Base-by-base conservation (phyloP, 2,329 filamentous ascomycete species). In the Cadophora luteo-olivacea region DNA sequence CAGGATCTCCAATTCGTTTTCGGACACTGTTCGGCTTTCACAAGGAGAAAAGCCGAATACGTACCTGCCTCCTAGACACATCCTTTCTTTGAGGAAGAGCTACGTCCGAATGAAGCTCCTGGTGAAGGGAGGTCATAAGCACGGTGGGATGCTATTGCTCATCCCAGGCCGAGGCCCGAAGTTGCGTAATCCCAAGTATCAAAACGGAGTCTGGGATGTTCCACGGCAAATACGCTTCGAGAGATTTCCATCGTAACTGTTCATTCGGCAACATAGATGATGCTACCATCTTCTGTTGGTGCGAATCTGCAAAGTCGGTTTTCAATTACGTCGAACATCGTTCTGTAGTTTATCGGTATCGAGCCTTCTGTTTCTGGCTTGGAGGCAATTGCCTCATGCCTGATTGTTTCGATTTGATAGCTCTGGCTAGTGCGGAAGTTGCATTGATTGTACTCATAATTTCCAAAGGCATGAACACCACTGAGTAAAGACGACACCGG, bases 241-340 rank as follows among this genome's bases (percentile, higher is more conserved):
- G 84, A 86, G 64, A 88, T 87, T 71, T 88, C 86, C 86, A 88
- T 89, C 7, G 86, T 87, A 73, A 87, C 87, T 9, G 86, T 85
- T 7, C 86, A 86, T 77, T 88, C 85, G 0, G 84, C 86, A 45
- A 88, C 79, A 69, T 87, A 88, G 25, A 87, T 83, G 29, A 87
- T 81, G 54, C 80, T 77, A 25, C 82, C 84, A 14, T 83, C 76
- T 51, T 80, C 78, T 0, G 80, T 80, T 14, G 80, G 82, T 0
- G 80, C 84, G 36, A 84, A 73, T 4, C 70, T 73, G 70, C 86
- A 81, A 9, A 88, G 77, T 2, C n/a, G n/a, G 81, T 81, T 3
- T 78, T 74, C 70, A 73, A 88, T 86, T 60, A 85, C 77, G 60
- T 84, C 80, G 74, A 86, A 88, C 3, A 82, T 82, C 61, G 81